Conservation (phyloP, 768 basidiomycete genomes). For the Tephrocybe sp. region DNA sequence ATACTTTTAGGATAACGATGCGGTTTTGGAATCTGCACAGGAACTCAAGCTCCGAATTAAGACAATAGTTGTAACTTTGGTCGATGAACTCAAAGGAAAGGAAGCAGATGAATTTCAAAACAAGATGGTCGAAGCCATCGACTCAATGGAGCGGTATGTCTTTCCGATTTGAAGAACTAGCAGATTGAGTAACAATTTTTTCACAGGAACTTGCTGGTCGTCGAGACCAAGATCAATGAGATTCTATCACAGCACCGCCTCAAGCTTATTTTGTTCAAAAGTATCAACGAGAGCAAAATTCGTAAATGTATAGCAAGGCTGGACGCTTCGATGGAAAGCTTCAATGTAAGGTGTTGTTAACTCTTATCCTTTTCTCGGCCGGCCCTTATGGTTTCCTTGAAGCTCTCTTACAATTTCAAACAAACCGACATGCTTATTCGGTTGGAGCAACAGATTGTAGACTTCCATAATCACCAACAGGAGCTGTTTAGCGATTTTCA, state of each 20-base stretch:
- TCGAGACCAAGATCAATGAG: conserved; percentile 3
- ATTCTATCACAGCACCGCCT: conserved; percentile 3
- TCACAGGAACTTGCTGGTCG: conserved; percentile 3
- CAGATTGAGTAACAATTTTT: too few species aligned
- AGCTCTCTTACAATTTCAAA: conserved; percentile 4
- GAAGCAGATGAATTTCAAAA: not conserved
- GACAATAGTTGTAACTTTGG: not conserved
- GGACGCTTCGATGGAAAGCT: conserved; percentile 3
- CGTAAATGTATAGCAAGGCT: conserved; percentile 5
- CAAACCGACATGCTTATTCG: not conserved
- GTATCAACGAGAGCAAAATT: conserved; percentile 11
- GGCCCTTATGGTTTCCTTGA: not conserved
- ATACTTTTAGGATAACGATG: conserved; percentile 3
- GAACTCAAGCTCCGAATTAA: conserved; percentile 10
- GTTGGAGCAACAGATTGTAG: conserved; percentile 1
- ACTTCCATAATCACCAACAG: conserved; percentile 1
- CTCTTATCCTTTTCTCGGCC: not conserved
- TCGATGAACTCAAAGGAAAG: conserved; percentile 12
- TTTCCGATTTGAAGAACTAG: not conserved
- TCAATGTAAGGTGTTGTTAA: conserved; percentile 1
- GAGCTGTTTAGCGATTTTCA: not conserved
- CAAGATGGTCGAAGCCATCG: not conserved
- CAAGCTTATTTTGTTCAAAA: not conserved
- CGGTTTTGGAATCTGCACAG: conserved; percentile 5
- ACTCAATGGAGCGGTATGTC: conserved; percentile 2